Evolutionary conservation across 2,329 filamentous ascomycete genomes (phyloP), one percentile per base, ranked within the genome.

Genomic region (Sclerotinia trifoliorum): DNA sequence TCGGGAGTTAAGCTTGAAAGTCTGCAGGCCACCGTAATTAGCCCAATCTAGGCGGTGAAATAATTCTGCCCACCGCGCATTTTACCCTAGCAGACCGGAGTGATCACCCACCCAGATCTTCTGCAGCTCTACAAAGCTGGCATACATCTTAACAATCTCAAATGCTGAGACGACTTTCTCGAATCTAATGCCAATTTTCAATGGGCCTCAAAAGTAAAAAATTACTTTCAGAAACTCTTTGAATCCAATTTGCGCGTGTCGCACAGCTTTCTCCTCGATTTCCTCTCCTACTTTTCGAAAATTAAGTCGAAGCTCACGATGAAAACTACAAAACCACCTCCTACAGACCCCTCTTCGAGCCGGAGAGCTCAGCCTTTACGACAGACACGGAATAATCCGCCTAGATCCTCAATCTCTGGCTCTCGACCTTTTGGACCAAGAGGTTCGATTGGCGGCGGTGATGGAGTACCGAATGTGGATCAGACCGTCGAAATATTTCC

Each of bases 401-500:
- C 85, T 57, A 83, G 88, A 78, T 83, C 81, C 68, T 83, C 84
- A 66, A 80, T 83, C 73, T 81, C 79, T 68, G 76, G 80, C 73
- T 78, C 80, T 74, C 83, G 83, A 74, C 76, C 78, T 68, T 78
- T 79, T 68, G 73, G 71, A 32, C 66, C 73, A 13, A 71, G 81
- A 78, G 84, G 85, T 73, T 79, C 82, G 65, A 78, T 83, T 69
- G 78, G 80, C 70, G 79, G 78, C 68, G 78, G 81, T 46, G 78
- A 79, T 44, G 68, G 51, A 58, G 32, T 57, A 42, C 48, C 69
- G 29, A 65, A 56, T 49, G 64, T 67, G 65, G 80, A 82, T 71
- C 85, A 87, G 75, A 84, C 86, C 75, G 87, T 89, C 81, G 85
- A 89, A 73, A 87, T 89, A 74, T 89, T 88, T 74, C 88, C 87